Evolutionary conservation across 495 filamentous ascomycete genomes (phyloP), one percentile per base, ranked within the genome.

Genomic region (Articulospora tetracladia): DNA sequence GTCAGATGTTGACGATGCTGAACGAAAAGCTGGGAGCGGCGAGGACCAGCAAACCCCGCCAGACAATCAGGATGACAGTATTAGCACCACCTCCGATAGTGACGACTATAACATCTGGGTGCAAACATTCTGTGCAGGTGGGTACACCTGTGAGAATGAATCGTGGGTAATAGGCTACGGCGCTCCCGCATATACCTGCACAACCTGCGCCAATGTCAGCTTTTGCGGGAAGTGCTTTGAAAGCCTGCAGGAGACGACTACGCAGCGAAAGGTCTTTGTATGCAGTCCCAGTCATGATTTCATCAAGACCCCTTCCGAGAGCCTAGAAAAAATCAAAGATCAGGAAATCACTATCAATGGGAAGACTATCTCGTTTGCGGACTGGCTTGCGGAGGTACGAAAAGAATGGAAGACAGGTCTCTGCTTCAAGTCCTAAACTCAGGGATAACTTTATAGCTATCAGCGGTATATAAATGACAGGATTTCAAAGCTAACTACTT

Each of bases 371-470:
- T 50, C 44, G 44, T 50, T 34, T 22, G 26, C 44, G 50, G 56
- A 58, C 34, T 58, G 56, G 56, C 13, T 50, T 50, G 27, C 17
- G 17, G 56, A 36, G 11, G 56, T 58, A 27, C 41, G 30, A 58
- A 58, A 51, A 36, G 46, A 58, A 50, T 58, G 56, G 56, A 58
- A 58, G 28, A 58, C 41, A 8, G 56, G 56, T 13, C 44, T 50
- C 44, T 58, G 56, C 32, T 58, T 58, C 56, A 58, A 51, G 56
- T 58, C 56, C 34, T 58, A 36, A 58, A 34, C 15, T 34, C 30
- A 7, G 30, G 30, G 15, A 34, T n/a, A n/a, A n/a, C n/a, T n/a
- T n/a, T n/a, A n/a, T n/a, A n/a, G n/a, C n/a, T n/a, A n/a, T n/a
- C n/a, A n/a, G n/a, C n/a, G n/a, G n/a, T n/a, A n/a, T n/a, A n/a